A percentile compares a stretch with the other conserved stretches of the same genome.
These are phyloP conservation scores for Penicillium frequentans DNA, from an alignment of 2,329 filamentous ascomycete genomes.

Conservation along the genomic window DNA sequence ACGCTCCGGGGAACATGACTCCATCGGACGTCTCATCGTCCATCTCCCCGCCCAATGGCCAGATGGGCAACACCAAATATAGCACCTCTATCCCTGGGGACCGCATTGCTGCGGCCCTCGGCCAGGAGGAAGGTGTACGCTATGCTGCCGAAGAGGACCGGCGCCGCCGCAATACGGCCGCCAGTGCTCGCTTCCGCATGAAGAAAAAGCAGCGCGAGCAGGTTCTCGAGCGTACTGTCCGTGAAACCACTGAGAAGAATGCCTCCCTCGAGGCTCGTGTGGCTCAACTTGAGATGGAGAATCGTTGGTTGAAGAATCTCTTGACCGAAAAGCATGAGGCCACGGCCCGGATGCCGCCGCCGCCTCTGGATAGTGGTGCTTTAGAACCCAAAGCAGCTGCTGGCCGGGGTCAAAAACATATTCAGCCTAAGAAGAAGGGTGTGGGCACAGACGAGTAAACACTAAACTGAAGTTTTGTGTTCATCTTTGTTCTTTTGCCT, in stretches of 20 bases:
- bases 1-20: slow-evolving; percentile 37
- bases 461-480: slow-evolving; percentile 17
- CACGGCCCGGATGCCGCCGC: slow-evolving; percentile 23
- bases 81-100: slow-evolving; percentile 40
- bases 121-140: slow-evolving; percentile 70
- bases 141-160: slow-evolving; percentile 85
- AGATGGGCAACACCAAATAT: slow-evolving; percentile 42
- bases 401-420: slow-evolving; percentile 35
- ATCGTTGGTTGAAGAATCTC: slow-evolving; percentile 77
- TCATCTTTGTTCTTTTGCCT: slow-evolving; percentile 7
- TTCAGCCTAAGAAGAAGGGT: slow-evolving; percentile 42
- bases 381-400: slow-evolving; percentile 21
- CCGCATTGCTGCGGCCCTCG: slow-evolving; percentile 49
- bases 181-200: slow-evolving; percentile 82
- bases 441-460: slow-evolving; percentile 34
- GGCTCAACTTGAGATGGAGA: slow-evolving; percentile 76
- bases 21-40: slow-evolving; percentile 45
- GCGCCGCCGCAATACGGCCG: slow-evolving; percentile 83
- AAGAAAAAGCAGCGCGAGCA: slow-evolving; percentile 97
- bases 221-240: slow-evolving; percentile 75
- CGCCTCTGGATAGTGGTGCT: slow-evolving; percentile 21
- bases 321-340: slow-evolving; percentile 75
- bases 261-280: slow-evolving; percentile 70
- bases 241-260: slow-evolving; percentile 81
- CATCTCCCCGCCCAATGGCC: slow-evolving; percentile 42